Conservation (phyloP, 129 eudicot species). For the Kitagawia praeruptora region DNA sequence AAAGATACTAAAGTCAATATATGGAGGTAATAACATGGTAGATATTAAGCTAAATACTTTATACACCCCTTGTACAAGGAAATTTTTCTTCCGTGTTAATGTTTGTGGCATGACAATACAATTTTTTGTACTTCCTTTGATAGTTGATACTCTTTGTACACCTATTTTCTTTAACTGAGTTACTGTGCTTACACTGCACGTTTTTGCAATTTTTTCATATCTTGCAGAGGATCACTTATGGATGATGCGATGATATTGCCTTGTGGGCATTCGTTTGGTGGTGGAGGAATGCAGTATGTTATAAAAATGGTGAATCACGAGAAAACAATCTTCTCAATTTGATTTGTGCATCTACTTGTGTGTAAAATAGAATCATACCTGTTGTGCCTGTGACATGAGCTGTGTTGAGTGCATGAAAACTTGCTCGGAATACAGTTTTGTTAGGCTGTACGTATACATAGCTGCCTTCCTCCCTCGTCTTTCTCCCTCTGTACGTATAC, state of each 20-base stretch:
- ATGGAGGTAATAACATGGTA: neutral
- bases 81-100: neutral
- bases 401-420: neutral
- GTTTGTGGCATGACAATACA: neutral
- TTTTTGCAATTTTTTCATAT: conserved; percentile 19
- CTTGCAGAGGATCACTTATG: conserved; percentile 84
- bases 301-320: conserved; percentile 52
- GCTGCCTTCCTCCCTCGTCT: neutral
- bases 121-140: neutral
- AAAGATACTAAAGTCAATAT: neutral
- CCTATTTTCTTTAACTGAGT: neutral
- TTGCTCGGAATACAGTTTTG: conserved; percentile 1
- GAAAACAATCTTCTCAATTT: conserved; percentile 7
- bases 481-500: neutral
- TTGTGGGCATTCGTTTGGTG: conserved; percentile 92
- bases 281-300: conserved; percentile 72
- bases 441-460: neutral
- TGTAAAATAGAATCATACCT: neutral
- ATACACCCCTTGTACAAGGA: neutral
- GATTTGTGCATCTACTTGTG: neutral
- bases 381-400: neutral
- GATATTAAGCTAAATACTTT: neutral
- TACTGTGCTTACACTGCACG: neutral
- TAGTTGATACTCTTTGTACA: neutral
- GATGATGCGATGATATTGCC: conserved; percentile 95